phyloP scores from a whole-genome alignment of 1,284 basidiomycete genomes.

The Pyrrhoderma noxium region DNA sequence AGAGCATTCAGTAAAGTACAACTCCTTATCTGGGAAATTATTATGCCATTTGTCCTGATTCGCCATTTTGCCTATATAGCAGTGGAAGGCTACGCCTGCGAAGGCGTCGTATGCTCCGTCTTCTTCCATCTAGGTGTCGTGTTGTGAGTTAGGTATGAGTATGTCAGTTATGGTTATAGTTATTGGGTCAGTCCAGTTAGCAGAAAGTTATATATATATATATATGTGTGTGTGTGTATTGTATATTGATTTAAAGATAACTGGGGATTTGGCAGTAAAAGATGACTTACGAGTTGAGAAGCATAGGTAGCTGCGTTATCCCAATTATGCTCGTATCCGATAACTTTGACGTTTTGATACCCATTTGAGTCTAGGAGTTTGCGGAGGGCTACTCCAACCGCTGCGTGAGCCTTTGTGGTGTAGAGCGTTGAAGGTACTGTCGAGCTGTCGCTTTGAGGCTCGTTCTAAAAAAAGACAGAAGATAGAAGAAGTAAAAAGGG shows the following conservation, averaged over 20 bases:
- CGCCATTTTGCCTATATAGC: slow-evolving; percentile 22
- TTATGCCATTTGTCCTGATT: slow-evolving; percentile 21
- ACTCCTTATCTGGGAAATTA: slow-evolving; percentile 21
- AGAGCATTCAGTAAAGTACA: slow-evolving; percentile 26
- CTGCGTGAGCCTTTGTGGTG: slow-evolving; percentile 33
- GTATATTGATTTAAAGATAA: neutral
- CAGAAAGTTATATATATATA: too few species aligned
- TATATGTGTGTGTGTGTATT: too few species aligned
- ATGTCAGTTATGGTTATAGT: too few species aligned
- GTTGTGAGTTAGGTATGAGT: too few species aligned
- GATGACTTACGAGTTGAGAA: slow-evolving; percentile 35
- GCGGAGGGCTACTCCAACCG: slow-evolving; percentile 36
- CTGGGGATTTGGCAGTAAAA: neutral
- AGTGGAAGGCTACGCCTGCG: slow-evolving; percentile 25
- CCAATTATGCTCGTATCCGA: slow-evolving; percentile 49
- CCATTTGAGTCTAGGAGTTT: slow-evolving; percentile 39
- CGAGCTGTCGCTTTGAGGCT: slow-evolving; percentile 38
- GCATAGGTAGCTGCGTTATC: slow-evolving; percentile 41
- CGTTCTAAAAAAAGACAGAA: slow-evolving; percentile 42
- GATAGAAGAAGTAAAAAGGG: too few species aligned
- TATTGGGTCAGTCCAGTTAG: too few species aligned
- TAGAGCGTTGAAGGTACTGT: slow-evolving; percentile 1
- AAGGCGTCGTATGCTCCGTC: slow-evolving; percentile 17
- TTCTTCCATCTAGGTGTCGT: slow-evolving; percentile 7
- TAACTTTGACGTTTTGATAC: slow-evolving; percentile 36